Conservation (phyloP, 331 rosid genomes). For the Ulmus americana region DNA sequence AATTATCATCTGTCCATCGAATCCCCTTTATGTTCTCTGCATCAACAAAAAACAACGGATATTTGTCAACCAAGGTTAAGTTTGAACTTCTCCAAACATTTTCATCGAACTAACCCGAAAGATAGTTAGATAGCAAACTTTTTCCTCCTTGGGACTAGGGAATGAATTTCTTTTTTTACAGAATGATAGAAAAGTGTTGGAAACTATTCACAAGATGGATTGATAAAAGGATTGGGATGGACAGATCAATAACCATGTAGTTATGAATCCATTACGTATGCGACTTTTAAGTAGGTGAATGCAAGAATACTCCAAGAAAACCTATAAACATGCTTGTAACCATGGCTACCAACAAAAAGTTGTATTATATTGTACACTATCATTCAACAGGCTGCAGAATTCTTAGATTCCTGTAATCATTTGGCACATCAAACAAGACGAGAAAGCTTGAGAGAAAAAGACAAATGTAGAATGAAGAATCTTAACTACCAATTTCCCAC, state of each 20-base stretch:
- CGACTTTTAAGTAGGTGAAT: not conserved
- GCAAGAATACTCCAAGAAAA: not conserved
- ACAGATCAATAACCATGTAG: too few species aligned
- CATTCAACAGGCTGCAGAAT: not conserved
- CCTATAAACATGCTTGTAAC: not conserved
- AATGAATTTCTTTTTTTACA: too few species aligned
- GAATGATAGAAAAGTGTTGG: too few species aligned
- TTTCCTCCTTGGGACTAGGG: not conserved
- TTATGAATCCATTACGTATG: too few species aligned
- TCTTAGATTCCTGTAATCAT: not conserved
- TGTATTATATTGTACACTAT: not conserved
- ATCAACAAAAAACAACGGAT: slow-evolving; percentile 16
- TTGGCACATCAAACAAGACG: not conserved
- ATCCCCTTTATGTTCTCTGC: slow-evolving; percentile 13
- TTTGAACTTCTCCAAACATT: not conserved
- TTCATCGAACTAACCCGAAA: not conserved
- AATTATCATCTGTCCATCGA: slow-evolving; percentile 3
- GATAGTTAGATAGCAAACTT: not conserved
- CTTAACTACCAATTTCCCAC: too few species aligned
- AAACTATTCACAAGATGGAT: too few species aligned
- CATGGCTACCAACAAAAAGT: not conserved
- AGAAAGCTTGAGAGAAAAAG: not conserved
- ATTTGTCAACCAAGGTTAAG: not conserved
- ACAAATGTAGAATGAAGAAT: too few species aligned
- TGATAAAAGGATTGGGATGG: too few species aligned